Evolutionary conservation across 176 grass and related monocot species (phyloP), one percentile per base, ranked within the genome.

Genomic region (Zoysia pacifica): DNA sequence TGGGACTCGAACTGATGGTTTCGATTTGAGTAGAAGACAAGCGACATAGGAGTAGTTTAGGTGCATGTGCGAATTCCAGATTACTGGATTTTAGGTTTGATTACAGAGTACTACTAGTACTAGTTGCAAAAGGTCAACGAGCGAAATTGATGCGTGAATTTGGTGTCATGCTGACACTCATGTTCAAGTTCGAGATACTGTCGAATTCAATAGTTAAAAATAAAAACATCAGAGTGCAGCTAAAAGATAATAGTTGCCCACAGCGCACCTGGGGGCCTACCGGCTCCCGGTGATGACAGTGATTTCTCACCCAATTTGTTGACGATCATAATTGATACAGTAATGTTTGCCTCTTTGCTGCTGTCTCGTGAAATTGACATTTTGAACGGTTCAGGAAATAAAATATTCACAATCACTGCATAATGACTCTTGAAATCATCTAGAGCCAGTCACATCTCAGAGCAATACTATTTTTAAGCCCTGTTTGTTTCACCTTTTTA

Each of bases 241-340:
- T 76, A 69, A 59, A 76, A 37, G 2, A 15, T 66, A 14, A 62
- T 62, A 61, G 47, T 75, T 72, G 10, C 46, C 28, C 28, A 28
- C 28, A 28, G 28, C 28, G 46, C 18, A 35, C 19, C 35, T 15
- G 1, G 36, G 53, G 19, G 39, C 41, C 11, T 6, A 28, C 28
- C 28, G 28, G 28, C 28, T 28, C 0, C 28, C 28, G 28, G 41
- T 53, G 15, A 48, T 73, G 78, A 73, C 56, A 73, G 3, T 73
- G 50, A 85, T 82, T 67, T 81, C 59, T 77, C 50, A 82, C 81
- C 73, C 19, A 67, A 77, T 82, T 77, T 81, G n/a, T 80, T 81
- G 35, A 48, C 77, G 72, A 18, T 81, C 65, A 66, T 76, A 76
- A 77, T 8, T 83, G 49, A 11, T 71, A 65, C 12, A 49, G 15